Evolutionary conservation across 306 rosid species (phyloP).

Genomic region (Begonia peltatifolia): DNA sequence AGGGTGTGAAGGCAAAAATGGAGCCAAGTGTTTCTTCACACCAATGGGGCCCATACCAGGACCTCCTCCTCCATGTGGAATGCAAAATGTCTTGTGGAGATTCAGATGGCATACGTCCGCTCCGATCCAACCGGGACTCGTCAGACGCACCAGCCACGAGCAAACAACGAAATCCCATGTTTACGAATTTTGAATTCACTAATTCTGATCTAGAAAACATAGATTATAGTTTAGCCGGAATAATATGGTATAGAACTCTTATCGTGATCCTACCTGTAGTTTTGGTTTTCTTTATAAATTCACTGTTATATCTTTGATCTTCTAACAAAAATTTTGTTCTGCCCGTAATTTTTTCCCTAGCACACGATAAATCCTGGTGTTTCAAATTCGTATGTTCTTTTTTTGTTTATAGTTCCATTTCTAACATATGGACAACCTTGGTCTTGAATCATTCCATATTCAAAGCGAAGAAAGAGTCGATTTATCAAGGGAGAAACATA

Average conservation of each 20-base stretch:
- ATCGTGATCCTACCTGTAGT: no score
- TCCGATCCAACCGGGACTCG: slow-evolving; percentile 98
- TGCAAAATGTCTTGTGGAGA: slow-evolving; percentile 98
- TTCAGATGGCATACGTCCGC: slow-evolving; percentile 99
- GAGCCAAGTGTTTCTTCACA: slow-evolving; percentile 98
- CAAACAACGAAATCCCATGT: slow-evolving; percentile 2
- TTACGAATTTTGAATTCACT: neutral
- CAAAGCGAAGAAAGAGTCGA: slow-evolving; percentile 1
- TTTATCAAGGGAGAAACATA: slow-evolving; percentile 14
- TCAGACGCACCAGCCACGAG: slow-evolving; percentile 69
- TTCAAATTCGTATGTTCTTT: no score
- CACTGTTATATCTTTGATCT: no score
- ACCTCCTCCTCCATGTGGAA: slow-evolving; percentile 99
- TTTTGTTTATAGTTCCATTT: no score
- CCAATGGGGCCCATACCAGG: slow-evolving; percentile 99
- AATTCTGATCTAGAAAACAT: no score
- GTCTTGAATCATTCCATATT: neutral
- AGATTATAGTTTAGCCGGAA: no score
- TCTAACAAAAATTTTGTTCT: no score
- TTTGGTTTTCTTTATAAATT: no score
- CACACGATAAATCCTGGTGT: no score
- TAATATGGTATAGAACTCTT: no score
- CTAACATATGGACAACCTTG: no score
- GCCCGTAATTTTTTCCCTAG: no score
- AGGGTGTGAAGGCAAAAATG: slow-evolving; percentile 96